A percentile compares a stretch with the other conserved stretches of the same genome.
Evolutionary conservation across 192 early-diverging fungal species (phyloP).

Genomic region (Podila epicladia): DNA sequence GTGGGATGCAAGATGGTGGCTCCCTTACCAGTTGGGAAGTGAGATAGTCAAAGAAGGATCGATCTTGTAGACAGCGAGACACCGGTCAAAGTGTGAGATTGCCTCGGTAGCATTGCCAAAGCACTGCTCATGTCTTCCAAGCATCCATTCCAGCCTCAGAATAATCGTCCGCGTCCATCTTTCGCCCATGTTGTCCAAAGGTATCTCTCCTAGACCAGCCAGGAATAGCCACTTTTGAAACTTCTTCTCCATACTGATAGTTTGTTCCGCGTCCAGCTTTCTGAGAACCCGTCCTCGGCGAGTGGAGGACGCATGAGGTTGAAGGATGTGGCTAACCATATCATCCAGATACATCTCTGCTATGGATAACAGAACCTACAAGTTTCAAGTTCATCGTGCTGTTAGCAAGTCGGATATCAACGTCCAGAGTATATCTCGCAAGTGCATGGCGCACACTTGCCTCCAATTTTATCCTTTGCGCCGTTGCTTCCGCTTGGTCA

Average conservation of each 20-base stretch:
- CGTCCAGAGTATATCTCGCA: not conserved
- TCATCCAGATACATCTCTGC: slow-evolving; percentile 42
- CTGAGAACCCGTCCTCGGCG: slow-evolving; percentile 17
- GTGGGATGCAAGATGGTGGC: not conserved
- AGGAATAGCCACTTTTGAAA: slow-evolving; percentile 38
- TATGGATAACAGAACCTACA: slow-evolving; percentile 22
- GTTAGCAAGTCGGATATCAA: not conserved
- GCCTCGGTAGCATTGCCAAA: slow-evolving; percentile 27
- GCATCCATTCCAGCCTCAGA: slow-evolving; percentile 18
- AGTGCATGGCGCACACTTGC: not conserved
- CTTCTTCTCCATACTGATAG: slow-evolving; percentile 15
- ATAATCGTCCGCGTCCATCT: not conserved
- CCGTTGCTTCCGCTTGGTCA: not conserved
- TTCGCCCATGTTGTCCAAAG: not conserved
- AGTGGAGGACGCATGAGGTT: slow-evolving; percentile 7
- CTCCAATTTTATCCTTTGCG: slow-evolving; percentile 15
- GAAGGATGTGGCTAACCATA: slow-evolving; percentile 28
- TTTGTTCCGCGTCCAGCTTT: slow-evolving; percentile 29
- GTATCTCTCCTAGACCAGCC: slow-evolving; percentile 8
- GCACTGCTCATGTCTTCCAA: slow-evolving; percentile 38
- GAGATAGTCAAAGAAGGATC: not conserved
- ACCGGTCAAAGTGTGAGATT: slow-evolving; percentile 33
- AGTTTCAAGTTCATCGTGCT: no score
- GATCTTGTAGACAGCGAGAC: not conserved
- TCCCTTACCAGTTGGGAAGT: slow-evolving; percentile 40